These are phyloP conservation scores for Papiliotrema laurentii DNA, from an alignment of 1,284 basidiomycete genomes.

Conservation along the genomic window DNA sequence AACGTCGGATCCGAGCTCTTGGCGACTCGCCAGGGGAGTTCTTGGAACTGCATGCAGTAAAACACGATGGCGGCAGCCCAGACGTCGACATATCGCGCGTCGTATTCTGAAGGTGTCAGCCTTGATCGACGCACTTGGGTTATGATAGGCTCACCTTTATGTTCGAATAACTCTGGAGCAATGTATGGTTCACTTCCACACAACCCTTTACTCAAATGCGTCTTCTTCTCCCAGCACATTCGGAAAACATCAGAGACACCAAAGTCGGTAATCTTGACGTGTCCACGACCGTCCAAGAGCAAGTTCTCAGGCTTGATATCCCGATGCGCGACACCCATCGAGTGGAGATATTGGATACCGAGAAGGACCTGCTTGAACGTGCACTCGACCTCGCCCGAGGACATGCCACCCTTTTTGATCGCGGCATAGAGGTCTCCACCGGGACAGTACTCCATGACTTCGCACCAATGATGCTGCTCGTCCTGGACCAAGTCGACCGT, in stretches of 20 bases:
- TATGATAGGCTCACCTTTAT: conserved; percentile 72
- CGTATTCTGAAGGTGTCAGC: conserved; percentile 72
- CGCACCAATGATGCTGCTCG: conserved; percentile 94
- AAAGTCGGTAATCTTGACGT: conserved; percentile 98
- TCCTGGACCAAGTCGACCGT: conserved; percentile 98
- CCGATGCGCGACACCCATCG: conserved; percentile 93
- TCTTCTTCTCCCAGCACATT: conserved; percentile 95
- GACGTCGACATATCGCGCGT: conserved; percentile 93
- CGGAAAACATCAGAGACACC: conserved; percentile 97
- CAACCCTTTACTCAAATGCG: conserved; percentile 93
- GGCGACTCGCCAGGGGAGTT: conserved; percentile 94
- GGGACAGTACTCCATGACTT: conserved; percentile 99
- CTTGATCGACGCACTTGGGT: background rate
- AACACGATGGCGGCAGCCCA: conserved; percentile 97
- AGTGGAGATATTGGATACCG: conserved; percentile 85
- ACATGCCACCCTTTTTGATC: conserved; percentile 97
- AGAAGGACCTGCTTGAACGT: conserved; percentile 95
- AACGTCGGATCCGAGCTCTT: conserved; percentile 80
- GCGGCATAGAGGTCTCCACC: conserved; percentile 96
- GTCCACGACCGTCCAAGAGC: conserved; percentile 86
- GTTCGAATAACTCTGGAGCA: conserved; percentile 93
- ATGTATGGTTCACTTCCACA: conserved; percentile 99
- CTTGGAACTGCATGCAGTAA: conserved; percentile 96
- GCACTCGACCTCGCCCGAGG: conserved; percentile 88
- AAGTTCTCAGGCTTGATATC: conserved; percentile 98